Percentiles rank a stretch among this genome's conserved stretches.
Conservation (phyloP, 495 filamentous ascomycete genomes). For the Daldinia loculata region DNA sequence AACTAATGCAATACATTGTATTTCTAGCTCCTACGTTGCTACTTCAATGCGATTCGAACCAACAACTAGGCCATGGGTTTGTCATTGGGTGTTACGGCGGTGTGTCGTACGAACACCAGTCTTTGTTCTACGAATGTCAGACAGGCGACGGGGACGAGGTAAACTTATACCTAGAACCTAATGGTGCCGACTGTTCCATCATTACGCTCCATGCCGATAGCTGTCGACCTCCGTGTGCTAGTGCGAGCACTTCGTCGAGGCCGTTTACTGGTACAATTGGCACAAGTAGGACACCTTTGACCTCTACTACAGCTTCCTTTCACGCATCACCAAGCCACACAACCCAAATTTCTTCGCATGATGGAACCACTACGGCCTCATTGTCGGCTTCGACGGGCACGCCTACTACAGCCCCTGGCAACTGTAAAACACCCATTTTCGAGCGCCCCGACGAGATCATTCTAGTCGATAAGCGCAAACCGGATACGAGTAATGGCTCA, state of each 20-base stretch:
- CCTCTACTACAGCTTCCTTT: constrained; percentile 12
- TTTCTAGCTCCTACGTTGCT: constrained; percentile 61
- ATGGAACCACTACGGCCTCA: not conserved
- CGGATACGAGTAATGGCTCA: constrained; percentile 49
- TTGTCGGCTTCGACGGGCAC: not conserved
- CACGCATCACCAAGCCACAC: constrained; percentile 3
- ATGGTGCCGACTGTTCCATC: constrained; percentile 54
- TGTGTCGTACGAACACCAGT: constrained; percentile 55
- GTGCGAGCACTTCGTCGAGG: constrained; percentile 14
- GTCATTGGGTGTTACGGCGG: constrained; percentile 59
- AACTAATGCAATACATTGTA: not conserved
- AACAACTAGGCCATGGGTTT: constrained; percentile 57
- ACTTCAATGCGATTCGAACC: constrained; percentile 70
- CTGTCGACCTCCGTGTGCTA: constrained; percentile 48
- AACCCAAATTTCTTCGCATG: not conserved
- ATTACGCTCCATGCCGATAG: constrained; percentile 60
- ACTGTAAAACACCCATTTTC: constrained; percentile 20
- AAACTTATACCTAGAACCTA: constrained; percentile 62
- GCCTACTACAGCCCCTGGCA: constrained; percentile 2
- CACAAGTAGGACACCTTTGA: not conserved
- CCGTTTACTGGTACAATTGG: constrained; percentile 1
- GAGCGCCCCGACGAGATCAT: constrained; percentile 56
- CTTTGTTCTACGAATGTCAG: constrained; percentile 63
- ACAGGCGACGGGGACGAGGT: constrained; percentile 60
- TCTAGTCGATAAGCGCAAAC: constrained; percentile 64